Conservation (phyloP, 305 asterid genomes). For the Striga hermonthica region DNA sequence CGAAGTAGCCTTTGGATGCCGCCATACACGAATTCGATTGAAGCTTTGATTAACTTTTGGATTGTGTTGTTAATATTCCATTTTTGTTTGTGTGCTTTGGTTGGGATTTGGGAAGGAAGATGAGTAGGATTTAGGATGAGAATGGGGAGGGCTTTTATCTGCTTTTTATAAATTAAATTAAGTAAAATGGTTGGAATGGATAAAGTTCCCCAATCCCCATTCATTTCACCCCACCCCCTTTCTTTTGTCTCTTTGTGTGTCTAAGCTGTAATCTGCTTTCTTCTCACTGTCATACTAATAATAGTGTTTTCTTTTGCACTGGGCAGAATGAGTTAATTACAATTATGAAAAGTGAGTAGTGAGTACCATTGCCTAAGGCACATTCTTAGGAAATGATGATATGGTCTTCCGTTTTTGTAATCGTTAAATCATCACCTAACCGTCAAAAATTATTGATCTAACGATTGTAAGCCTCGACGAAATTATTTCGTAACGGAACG, state of each 20-base stretch:
- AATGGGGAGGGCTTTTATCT: conserved; percentile 33
- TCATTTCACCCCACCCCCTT: conserved; percentile 19
- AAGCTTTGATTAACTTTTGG: not conserved
- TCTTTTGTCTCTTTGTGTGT: conserved; percentile 14
- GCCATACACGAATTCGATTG: conserved; percentile 43
- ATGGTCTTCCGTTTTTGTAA: too few relatives aligned
- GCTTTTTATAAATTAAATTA: conserved; percentile 70
- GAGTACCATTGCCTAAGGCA: too few relatives aligned
- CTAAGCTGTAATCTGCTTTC: conserved; percentile 28
- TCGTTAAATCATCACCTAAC: too few relatives aligned
- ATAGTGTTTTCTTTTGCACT: too few relatives aligned
- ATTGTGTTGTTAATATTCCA: not conserved
- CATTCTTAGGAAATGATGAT: too few relatives aligned
- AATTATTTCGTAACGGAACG: too few relatives aligned
- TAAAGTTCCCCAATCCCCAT: conserved; percentile 44
- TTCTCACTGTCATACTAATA: too few relatives aligned
- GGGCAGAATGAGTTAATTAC: too few relatives aligned
- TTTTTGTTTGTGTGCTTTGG: not conserved
- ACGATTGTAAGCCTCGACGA: too few relatives aligned
- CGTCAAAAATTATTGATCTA: too few relatives aligned
- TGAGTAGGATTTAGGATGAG: not conserved
- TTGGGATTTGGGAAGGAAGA: conserved; percentile 1
- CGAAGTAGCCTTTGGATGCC: conserved; percentile 55
- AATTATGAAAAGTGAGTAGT: too few relatives aligned
- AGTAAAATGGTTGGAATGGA: conserved; percentile 55